phyloP scores from a whole-genome alignment of 495 filamentous ascomycete species.

The Oidiodendron maius region DNA sequence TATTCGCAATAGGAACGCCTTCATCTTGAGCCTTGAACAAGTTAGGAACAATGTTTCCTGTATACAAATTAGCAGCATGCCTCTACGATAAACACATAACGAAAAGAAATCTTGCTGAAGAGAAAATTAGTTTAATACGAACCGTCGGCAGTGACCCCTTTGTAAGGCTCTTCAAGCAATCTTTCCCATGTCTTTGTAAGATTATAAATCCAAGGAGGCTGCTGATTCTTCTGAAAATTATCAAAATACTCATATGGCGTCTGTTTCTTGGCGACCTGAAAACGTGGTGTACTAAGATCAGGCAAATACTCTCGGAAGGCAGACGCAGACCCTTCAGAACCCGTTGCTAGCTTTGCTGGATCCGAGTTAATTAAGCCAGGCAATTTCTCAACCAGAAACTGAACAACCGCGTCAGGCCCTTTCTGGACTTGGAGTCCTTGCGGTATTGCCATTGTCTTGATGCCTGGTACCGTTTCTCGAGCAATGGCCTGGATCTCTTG shows the following conservation, averaged over 20 bases:
- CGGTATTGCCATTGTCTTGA: slow-evolving; percentile 25
- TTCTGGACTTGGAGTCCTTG: slow-evolving; percentile 57
- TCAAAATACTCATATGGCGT: slow-evolving; percentile 58
- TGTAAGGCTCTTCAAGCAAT: slow-evolving; percentile 61
- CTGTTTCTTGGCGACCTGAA: slow-evolving; percentile 56
- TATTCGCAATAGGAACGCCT: neutral
- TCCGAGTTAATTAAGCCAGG: neutral
- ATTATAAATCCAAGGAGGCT: slow-evolving; percentile 62
- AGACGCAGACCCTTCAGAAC: slow-evolving; percentile 20
- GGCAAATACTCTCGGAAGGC: slow-evolving; percentile 55
- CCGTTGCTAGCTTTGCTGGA: too few relatives aligned
- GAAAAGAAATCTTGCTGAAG: slow-evolving; percentile 11
- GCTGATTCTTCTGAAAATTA: slow-evolving; percentile 49
- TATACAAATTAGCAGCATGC: neutral
- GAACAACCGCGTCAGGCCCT: slow-evolving; percentile 43
- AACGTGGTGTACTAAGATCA: slow-evolving; percentile 53
- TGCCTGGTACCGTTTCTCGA: slow-evolving; percentile 39
- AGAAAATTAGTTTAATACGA: too few relatives aligned
- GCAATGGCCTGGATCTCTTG: slow-evolving; percentile 49
- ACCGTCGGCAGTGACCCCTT: slow-evolving; percentile 67
- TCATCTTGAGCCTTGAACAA: slow-evolving; percentile 1
- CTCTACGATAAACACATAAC: neutral
- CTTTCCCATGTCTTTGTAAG: slow-evolving; percentile 63
- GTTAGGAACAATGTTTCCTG: neutral
- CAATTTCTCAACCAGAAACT: neutral